Percentiles rank a stretch among this genome's conserved stretches.
Evolutionary conservation across 352 stramenopile genomes (phyloP).

Genomic region (Stramenopiles sp.): DNA sequence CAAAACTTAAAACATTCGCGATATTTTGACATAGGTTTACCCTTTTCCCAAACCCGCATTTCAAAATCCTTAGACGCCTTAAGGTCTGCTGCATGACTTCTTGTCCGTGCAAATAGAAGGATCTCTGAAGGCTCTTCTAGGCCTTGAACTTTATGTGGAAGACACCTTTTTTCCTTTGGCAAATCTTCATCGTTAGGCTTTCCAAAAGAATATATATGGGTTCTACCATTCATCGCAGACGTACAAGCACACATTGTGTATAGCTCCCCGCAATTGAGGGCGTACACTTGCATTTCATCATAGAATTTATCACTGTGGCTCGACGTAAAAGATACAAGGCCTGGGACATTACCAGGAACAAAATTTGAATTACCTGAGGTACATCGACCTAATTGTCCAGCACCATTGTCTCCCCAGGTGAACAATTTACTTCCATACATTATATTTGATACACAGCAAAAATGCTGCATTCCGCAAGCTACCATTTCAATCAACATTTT

Average conservation of each 20-base stretch:
- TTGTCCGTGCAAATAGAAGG: neutral
- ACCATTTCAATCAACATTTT: neutral
- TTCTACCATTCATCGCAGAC: neutral
- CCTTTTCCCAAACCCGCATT: neutral
- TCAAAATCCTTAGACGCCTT: neutral
- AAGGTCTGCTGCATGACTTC: neutral
- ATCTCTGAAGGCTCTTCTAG: neutral
- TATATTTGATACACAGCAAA: neutral
- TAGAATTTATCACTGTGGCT: neutral
- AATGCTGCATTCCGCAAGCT: constrained; percentile 2
- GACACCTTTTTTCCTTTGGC: neutral
- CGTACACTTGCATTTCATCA: neutral
- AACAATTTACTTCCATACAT: neutral
- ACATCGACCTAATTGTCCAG: neutral
- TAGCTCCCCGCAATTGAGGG: neutral
- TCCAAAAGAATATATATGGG: constrained; percentile 7
- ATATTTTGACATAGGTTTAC: neutral
- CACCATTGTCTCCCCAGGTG: constrained; percentile 8
- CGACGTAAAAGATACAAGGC: neutral
- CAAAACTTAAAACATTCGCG: constrained; percentile 1
- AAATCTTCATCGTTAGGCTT: neutral
- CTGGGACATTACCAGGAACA: neutral
- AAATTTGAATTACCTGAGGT: neutral
- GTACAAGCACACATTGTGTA: constrained; percentile 7
- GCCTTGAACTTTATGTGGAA: neutral